Percentiles rank a stretch among this genome's conserved stretches.
Evolutionary conservation across 2,329 filamentous ascomycete genomes (phyloP).

Genomic region (Blumeriella jaapii): DNA sequence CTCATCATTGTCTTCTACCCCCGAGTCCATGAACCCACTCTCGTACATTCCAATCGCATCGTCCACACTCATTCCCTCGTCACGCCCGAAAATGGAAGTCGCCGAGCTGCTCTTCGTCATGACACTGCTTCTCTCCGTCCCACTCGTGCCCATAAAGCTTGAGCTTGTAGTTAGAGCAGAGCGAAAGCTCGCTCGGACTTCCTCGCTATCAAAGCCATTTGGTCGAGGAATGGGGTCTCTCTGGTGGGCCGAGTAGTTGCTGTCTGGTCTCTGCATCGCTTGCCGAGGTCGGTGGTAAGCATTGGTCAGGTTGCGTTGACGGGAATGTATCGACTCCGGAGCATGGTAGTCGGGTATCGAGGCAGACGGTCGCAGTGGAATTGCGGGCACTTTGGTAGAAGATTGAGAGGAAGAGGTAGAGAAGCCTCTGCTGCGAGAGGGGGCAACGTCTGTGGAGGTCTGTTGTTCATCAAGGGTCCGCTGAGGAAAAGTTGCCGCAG

Average conservation of each 20-base stretch:
- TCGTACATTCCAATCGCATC: conserved; percentile 64
- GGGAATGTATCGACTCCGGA: conserved; percentile 21
- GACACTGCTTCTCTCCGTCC: conserved; percentile 73
- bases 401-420: conserved; percentile 24
- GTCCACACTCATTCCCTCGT: conserved; percentile 50
- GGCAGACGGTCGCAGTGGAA: conserved; percentile 21
- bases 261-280: conserved; percentile 19
- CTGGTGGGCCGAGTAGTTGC: conserved; percentile 18
- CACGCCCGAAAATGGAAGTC: conserved; percentile 43
- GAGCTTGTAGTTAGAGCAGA: conserved; percentile 49
- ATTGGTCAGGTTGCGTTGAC: conserved; percentile 24
- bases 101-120: conserved; percentile 68
- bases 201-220: conserved; percentile 24
- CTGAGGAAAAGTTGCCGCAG: conserved; percentile 16
- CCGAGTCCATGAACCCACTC: conserved; percentile 45
- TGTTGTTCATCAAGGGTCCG: conserved; percentile 17
- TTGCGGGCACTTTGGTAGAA: conserved; percentile 7
- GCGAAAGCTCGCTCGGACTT: conserved; percentile 45
- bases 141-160: conserved; percentile 46
- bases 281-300: conserved; percentile 15
- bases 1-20: conserved; percentile 30
- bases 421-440: conserved; percentile 21
- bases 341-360: conserved; percentile 27
- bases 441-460: conserved; percentile 11
- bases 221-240: conserved; percentile 21